Evolutionary conservation across 495 filamentous ascomycete species (phyloP).

Genomic region (Penicillium desertorum): DNA sequence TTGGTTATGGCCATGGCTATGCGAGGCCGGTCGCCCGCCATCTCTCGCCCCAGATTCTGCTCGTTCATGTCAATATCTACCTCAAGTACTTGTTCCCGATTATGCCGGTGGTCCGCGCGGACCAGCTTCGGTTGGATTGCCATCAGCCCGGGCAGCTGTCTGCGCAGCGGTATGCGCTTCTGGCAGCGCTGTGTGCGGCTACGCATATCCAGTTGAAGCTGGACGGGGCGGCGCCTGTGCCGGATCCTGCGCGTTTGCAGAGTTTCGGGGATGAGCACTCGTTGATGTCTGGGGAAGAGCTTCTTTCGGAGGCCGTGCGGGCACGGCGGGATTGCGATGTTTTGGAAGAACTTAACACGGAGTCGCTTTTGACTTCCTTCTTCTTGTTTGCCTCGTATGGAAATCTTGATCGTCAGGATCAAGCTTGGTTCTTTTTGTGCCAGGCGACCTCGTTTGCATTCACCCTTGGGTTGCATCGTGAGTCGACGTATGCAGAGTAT

Average conservation of each 20-base stretch:
- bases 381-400: constrained; percentile 77
- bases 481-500: constrained; percentile 50
- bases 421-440: constrained; percentile 63
- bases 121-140: constrained; percentile 63
- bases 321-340: constrained; percentile 75
- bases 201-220: constrained; percentile 77
- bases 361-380: constrained; percentile 72
- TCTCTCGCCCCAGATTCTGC: constrained; percentile 37
- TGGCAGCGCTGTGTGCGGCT: constrained; percentile 77
- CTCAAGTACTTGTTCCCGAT: constrained; percentile 71
- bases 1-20: constrained; percentile 15
- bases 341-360: constrained; percentile 59
- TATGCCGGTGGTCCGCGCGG: constrained; percentile 75
- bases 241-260: constrained; percentile 54
- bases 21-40: constrained; percentile 26
- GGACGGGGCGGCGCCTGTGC: constrained; percentile 52
- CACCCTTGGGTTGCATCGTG: constrained; percentile 59
- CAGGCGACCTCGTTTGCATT: constrained; percentile 60
- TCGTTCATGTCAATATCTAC: constrained; percentile 48
- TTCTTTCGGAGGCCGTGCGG: constrained; percentile 73
- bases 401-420: constrained; percentile 56
- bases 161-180: constrained; percentile 74
- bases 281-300: constrained; percentile 43
- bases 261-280: constrained; percentile 50
- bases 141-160: constrained; percentile 56